Percentiles rank a stretch among this genome's conserved stretches.
Conservation (phyloP, 2,329 filamentous ascomycete species). For the Pseudocercospora macadamiae region DNA sequence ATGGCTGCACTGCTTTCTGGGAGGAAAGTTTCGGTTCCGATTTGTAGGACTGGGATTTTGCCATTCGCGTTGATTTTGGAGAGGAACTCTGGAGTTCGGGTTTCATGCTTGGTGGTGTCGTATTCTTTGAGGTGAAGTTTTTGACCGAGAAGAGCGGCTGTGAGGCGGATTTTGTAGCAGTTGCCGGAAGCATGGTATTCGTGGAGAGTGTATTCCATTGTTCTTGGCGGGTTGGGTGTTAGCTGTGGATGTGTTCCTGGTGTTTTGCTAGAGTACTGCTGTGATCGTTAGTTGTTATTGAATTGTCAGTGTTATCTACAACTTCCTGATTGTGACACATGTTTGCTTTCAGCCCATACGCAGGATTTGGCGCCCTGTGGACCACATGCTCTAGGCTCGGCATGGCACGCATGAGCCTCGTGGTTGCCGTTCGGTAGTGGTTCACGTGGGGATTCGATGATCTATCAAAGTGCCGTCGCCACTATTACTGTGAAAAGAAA, state of each 20-base stretch:
- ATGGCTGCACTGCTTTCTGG: constrained; percentile 23
- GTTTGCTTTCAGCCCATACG: background rate
- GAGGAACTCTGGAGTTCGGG: constrained; percentile 16
- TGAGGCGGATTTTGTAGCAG: constrained; percentile 23
- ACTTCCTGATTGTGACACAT: background rate
- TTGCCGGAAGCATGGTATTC: constrained; percentile 20
- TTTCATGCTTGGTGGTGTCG: constrained; percentile 17
- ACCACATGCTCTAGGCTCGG: background rate
- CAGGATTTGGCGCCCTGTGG: background rate
- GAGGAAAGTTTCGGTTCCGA: constrained; percentile 16
- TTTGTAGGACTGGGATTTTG: constrained; percentile 22
- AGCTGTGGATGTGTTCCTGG: background rate
- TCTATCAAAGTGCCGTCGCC: background rate
- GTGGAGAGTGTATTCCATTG: constrained; percentile 16
- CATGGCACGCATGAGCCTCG: background rate
- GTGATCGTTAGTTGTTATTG: no score
- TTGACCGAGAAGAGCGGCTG: constrained; percentile 12
- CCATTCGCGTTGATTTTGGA: constrained; percentile 19
- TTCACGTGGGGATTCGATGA: background rate
- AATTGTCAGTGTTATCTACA: background rate
- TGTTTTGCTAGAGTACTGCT: no score
- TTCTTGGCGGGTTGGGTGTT: background rate
- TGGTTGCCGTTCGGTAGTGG: background rate
- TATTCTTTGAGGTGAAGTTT: constrained; percentile 17
- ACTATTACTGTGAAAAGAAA: background rate